Evolutionary conservation across 2,329 filamentous ascomycete genomes (phyloP), one percentile per base, ranked within the genome.

Genomic region (Cordyceps fumosorosea): DNA sequence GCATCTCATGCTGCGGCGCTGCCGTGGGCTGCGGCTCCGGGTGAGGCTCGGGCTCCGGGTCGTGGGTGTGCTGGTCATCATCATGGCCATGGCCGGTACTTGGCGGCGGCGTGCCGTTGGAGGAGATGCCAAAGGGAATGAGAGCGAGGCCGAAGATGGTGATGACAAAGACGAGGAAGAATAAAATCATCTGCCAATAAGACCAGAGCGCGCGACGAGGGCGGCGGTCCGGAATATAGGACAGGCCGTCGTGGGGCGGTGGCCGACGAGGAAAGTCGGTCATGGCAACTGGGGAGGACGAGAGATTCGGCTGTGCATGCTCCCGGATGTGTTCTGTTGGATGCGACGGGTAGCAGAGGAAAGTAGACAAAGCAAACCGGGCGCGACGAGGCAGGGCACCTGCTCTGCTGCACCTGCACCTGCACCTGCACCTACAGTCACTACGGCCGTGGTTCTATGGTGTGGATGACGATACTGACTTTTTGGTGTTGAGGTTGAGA

Each of bases 81-180:
- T 56, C n/a, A 6, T 65, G 64, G 5, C 18, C 37, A 12, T 64
- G 32, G 10, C 61, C 34, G 1, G 60, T 42, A 1, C 24, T 48
- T 26, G 40, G 40, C 40, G 40, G 40, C 40, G 2, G n/a, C 32
- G 40, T 37, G 24, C 12, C 51, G 63, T 57, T 6, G 65, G 61
- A 32, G 18, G 56, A 48, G n/a, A 70, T 65, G 10, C 61, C 63
- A 3, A 74, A 62, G 3, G 67, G 57, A 1, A 72, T 45, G 2
- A 56, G 64, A 10, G 67, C 61, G 0, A 74, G 60, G 0, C 50
- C 57, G 1, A 73, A 59, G 14, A 71, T 50, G 2, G 70, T 71
- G 16, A 69, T 3, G 5, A 69, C 37, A 7, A 67, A 62, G 1
- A 71, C 56, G n/a, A 67, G 44, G n/a, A 67, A 54, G n/a, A 70